Base-by-base conservation (phyloP, 2,329 filamentous ascomycete species). In the Onygenales sp. region DNA sequence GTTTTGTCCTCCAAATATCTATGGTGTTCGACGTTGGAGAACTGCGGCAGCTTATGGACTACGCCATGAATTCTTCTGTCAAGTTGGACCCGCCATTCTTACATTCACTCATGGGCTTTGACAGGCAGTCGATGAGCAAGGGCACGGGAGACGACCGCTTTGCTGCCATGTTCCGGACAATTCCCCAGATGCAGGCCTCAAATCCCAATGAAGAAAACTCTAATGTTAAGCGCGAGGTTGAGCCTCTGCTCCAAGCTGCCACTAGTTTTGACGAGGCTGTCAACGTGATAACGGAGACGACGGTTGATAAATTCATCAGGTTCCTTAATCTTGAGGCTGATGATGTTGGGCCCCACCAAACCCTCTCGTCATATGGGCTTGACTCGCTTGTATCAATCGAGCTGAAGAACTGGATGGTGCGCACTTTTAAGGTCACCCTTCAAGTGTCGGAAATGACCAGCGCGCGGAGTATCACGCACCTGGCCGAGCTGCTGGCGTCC, bases 311-410 rank as follows among this genome's bases (percentile, higher is more conserved):
- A 33, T 31, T 47, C 31, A 6, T 33, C 17, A 47, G 17, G 17
- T 33, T 47, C 44, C 17, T 47, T 27, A 33, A 27, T 13, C 17
- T 47, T 31, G 17, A 27, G 27, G 17, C 17, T 47, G 44, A 47
- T 47, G 44, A 47, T 31, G 31, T 47, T 33, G 44, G 31, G 10
- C 44, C 31, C 6, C 14, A 47, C 17, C 17, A 47, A 47, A 7
- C 17, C 44, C 17, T 47, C 44, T 27, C 31, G 17, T 27, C 17
- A 47, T 47, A 31, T 40, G 50, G 50, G 14, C 50, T 52, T 46
- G 50, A 52, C 42, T 52, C 50, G 40, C 50, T 52, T 46, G 50
- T 52, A 27, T 14, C 34, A 34, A 52, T 52, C 33, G 50, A 52
- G 33, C 21, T 52, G 50, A 52, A 52, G 40, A 52, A 52, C 42